Evolutionary conservation across 2,329 filamentous ascomycete genomes (phyloP).

Genomic region (Calonectria montana): DNA sequence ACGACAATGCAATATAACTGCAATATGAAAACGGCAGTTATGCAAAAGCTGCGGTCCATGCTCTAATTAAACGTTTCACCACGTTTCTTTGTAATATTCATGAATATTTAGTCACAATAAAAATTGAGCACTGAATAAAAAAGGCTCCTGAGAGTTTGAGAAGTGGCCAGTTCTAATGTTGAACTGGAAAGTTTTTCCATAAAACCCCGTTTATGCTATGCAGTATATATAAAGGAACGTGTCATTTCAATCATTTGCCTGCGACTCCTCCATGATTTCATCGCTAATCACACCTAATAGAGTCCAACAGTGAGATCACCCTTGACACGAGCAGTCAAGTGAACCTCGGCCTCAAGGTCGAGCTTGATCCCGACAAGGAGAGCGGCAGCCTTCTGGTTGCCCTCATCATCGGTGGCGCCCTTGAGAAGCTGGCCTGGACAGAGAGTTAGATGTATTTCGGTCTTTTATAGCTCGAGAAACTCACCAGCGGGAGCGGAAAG

Average conservation of each 20-base stretch:
- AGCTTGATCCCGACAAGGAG: neutral
- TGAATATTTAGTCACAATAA: no score
- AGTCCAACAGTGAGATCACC: neutral
- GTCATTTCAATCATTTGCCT: neutral
- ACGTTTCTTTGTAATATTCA: no score
- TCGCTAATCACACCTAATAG: neutral
- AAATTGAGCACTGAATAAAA: no score
- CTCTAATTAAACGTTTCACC: no score
- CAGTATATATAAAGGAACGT: neutral
- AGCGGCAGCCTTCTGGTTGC: neutral
- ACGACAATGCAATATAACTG: no score
- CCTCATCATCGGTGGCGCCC: neutral
- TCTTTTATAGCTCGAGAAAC: neutral
- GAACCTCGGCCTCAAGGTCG: neutral
- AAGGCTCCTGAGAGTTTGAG: no score
- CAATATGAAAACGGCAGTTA: no score
- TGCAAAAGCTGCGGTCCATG: no score
- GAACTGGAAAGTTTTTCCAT: no score
- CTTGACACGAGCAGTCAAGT: neutral
- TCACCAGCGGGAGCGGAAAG: neutral
- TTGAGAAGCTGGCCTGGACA: neutral
- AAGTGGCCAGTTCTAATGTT: no score
- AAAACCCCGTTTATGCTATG: neutral
- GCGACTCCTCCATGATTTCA: neutral
- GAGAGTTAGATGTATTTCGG: neutral